Evolutionary conservation across 148 eudicot species (phyloP).

Genomic region (Mesembryanthemum crystallinum): DNA sequence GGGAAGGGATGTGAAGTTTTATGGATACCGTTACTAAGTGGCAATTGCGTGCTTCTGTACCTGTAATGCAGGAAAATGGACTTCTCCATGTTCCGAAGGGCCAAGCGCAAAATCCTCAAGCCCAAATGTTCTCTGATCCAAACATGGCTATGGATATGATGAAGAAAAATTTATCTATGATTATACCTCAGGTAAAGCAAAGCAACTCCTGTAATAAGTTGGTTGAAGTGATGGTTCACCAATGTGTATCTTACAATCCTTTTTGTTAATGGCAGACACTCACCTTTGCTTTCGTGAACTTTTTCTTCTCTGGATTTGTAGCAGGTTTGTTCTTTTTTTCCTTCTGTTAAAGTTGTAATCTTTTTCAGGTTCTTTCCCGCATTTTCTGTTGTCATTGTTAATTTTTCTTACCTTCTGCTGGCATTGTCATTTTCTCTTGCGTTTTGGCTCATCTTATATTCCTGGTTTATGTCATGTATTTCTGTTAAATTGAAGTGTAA

Average conservation of each 20-base stretch:
- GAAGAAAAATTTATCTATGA: conserved; percentile 99
- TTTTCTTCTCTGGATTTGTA: conserved; percentile 98
- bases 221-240: conserved; percentile 10
- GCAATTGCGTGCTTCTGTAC: neutral
- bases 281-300: conserved; percentile 97
- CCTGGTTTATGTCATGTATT: neutral
- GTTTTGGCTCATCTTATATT: neutral
- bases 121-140: conserved; percentile 99
- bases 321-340: conserved; percentile 59
- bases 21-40: neutral
- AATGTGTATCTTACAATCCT: neutral
- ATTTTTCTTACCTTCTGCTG: neutral
- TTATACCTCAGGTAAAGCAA: conserved; percentile 75
- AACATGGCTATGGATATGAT: conserved; percentile 99
- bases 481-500: neutral
- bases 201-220: neutral
- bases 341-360: conserved; percentile 5
- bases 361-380: neutral
- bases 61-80: conserved; percentile 76
- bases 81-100: conserved; percentile 90
- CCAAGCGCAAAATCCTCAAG: conserved; percentile 83
- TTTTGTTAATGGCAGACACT: conserved; percentile 61
- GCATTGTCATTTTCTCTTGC: neutral
- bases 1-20: neutral
- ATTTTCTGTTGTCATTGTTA: neutral